Evolutionary conservation across 202 grass and related monocot species (phyloP).

Genomic region (Alloteropsis angusta): DNA sequence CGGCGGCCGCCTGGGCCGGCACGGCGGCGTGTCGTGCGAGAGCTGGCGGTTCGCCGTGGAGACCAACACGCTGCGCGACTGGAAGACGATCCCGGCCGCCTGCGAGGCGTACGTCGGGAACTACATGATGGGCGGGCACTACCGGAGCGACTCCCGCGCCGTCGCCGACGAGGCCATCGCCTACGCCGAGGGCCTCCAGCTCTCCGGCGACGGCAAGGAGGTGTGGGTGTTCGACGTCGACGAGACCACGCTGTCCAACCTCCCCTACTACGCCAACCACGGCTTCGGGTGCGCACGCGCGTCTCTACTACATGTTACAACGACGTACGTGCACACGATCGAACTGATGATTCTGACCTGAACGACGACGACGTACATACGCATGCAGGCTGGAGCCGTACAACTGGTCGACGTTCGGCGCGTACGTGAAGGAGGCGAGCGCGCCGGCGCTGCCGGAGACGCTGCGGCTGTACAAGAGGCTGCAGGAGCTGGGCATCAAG

Average conservation of each 20-base stretch:
- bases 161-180: conserved; percentile 33
- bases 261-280: conserved; percentile 36
- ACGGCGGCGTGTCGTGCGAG: conserved; percentile 20
- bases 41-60: conserved; percentile 54
- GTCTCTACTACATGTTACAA: too few relatives aligned
- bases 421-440: background rate
- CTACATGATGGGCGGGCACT: conserved; percentile 48
- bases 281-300: conserved; percentile 12
- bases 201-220: conserved; percentile 21
- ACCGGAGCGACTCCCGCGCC: conserved; percentile 13
- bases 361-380: too few relatives aligned
- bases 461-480: conserved; percentile 8
- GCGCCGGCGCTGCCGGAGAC: conserved; percentile 24
- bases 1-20: background rate
- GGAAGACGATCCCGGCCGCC: conserved; percentile 21
- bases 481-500: conserved; percentile 30
- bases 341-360: too few relatives aligned
- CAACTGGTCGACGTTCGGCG: background rate
- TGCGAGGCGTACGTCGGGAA: conserved; percentile 38
- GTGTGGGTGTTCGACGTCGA: conserved; percentile 6
- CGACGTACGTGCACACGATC: too few relatives aligned
- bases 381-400: background rate
- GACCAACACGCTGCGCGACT: conserved; percentile 27
- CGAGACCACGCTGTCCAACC: conserved; percentile 42
- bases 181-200: conserved; percentile 10